Conservation (phyloP, 495 filamentous ascomycete genomes). For the Apodospora peruviana region DNA sequence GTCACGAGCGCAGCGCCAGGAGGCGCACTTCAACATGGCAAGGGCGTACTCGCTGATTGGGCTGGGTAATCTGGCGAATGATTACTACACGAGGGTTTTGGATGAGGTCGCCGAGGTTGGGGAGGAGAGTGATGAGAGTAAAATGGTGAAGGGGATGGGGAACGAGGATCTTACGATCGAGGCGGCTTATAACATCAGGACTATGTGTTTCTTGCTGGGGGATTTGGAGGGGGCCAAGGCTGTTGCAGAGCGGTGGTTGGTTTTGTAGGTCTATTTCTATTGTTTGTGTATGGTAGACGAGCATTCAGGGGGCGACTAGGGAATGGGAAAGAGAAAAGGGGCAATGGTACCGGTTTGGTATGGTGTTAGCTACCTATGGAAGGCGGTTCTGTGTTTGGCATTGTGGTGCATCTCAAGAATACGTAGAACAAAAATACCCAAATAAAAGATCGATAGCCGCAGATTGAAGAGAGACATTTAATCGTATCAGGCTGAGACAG, state of each 20-base stretch:
- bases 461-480: no score
- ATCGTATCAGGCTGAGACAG: no score
- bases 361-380: no score
- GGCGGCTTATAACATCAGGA: conserved; percentile 71
- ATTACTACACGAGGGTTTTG: conserved; percentile 57
- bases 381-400: no score
- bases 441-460: no score
- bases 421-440: no score
- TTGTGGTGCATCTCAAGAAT: no score
- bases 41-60: conserved; percentile 78
- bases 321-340: no score
- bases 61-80: conserved; percentile 67
- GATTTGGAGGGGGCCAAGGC: conserved; percentile 25
- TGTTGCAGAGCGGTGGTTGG: conserved; percentile 21
- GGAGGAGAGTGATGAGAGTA: conserved; percentile 1
- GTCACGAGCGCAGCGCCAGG: conserved; percentile 55
- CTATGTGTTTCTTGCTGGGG: conserved; percentile 26
- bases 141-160: conserved; percentile 1
- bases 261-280: no score
- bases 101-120: conserved; percentile 13
- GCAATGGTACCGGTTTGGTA: no score
- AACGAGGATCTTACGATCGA: conserved; percentile 64
- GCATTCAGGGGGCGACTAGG: no score
- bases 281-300: no score
- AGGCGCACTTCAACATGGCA: conserved; percentile 87